A percentile compares a stretch with the other conserved stretches of the same genome.
These are phyloP conservation scores for Boletus chippewaensis DNA, from an alignment of 1,284 basidiomycete species.

Conservation along the genomic window DNA sequence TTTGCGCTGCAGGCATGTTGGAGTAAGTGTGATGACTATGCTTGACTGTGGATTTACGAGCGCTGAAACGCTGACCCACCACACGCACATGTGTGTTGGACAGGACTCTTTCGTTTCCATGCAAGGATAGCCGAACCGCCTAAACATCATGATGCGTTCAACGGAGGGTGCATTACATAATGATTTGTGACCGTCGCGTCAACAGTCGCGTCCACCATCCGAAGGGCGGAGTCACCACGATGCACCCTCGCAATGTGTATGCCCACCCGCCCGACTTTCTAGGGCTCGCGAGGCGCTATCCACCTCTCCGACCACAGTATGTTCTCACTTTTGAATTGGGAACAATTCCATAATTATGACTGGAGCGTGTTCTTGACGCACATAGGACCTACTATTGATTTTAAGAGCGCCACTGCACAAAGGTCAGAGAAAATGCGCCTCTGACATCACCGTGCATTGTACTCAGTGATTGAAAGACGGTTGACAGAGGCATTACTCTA, in stretches of 20 bases:
- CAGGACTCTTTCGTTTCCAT: no score
- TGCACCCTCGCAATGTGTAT: slow-evolving; percentile 64
- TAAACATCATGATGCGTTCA: no score
- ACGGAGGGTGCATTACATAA: background rate
- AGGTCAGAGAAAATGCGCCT: slow-evolving; percentile 39
- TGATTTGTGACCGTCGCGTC: background rate
- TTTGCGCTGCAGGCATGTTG: no score
- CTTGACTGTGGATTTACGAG: no score
- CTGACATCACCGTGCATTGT: background rate
- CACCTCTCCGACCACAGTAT: slow-evolving; percentile 57
- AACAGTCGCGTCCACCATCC: background rate
- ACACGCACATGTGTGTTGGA: no score
- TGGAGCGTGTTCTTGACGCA: slow-evolving; percentile 32
- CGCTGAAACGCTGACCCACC: no score
- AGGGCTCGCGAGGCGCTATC: slow-evolving; percentile 51
- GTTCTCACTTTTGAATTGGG: slow-evolving; percentile 21
- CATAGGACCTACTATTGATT: slow-evolving; percentile 55
- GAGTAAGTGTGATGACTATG: no score
- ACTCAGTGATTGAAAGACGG: slow-evolving; percentile 39
- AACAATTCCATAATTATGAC: background rate
- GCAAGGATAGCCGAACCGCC: no score
- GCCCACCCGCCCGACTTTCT: slow-evolving; percentile 55
- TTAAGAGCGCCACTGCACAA: slow-evolving; percentile 61
- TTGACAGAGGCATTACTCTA: slow-evolving; percentile 72
- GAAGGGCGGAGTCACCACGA: slow-evolving; percentile 22